These are phyloP conservation scores for Pestalotiopsis sp. DNA, from an alignment of 2,329 filamentous ascomycete species.

Conservation along the genomic window DNA sequence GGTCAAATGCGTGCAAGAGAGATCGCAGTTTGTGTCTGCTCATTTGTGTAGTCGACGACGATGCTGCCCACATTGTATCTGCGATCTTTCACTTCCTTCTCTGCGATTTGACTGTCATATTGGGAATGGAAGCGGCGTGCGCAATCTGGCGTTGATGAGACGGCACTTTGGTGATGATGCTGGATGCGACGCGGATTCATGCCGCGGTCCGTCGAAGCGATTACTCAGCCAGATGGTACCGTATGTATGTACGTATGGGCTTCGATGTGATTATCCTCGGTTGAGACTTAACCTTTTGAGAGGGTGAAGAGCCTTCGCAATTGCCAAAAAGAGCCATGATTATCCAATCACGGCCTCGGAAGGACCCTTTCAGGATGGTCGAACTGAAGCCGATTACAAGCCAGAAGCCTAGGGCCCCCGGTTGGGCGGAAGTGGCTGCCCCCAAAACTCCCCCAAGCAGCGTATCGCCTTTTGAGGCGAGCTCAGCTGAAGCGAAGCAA, in stretches of 20 bases:
- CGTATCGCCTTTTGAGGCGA: neutral
- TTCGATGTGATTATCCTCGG: neutral
- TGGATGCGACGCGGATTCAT: neutral
- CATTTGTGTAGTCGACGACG: too few relatives aligned
- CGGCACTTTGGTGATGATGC: neutral
- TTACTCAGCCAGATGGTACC: neutral
- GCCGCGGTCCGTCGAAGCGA: neutral
- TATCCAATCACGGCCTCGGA: neutral
- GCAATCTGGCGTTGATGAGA: neutral
- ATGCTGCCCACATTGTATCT: too few relatives aligned
- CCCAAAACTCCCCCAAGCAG: neutral
- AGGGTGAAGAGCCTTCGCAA: neutral
- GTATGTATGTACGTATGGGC: too few relatives aligned
- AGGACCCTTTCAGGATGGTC: conserved; percentile 1
- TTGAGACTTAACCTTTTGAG: neutral
- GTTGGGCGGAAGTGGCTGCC: neutral
- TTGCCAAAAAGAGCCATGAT: conserved; percentile 5
- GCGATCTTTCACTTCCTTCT: too few relatives aligned
- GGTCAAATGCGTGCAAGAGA: too few relatives aligned
- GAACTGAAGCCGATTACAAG: neutral
- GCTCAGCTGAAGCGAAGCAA: neutral
- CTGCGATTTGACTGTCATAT: neutral
- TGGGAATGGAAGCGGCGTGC: neutral
- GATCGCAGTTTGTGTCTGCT: too few relatives aligned
- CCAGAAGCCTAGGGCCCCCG: neutral